Percentiles rank a stretch among this genome's conserved stretches.
Conservation (phyloP, 2,329 filamentous ascomycete species). For the Penicillium sp. region DNA sequence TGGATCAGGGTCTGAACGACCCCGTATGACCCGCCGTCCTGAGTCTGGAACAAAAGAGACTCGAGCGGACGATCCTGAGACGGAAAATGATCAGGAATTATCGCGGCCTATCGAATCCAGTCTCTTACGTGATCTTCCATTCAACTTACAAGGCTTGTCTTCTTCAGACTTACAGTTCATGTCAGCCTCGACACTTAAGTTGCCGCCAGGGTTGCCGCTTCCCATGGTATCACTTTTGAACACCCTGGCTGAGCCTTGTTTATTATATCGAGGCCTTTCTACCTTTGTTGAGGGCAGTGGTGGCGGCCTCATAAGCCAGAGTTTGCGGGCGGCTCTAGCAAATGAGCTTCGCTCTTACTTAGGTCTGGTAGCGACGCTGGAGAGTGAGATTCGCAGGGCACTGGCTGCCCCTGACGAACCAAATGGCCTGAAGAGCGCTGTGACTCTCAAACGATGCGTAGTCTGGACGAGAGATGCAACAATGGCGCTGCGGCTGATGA, state of each 20-base stretch:
- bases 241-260: slow-evolving; percentile 85
- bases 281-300: slow-evolving; percentile 81
- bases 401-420: slow-evolving; percentile 71
- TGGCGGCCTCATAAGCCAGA: slow-evolving; percentile 87
- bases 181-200: slow-evolving; percentile 69
- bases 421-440: slow-evolving; percentile 81
- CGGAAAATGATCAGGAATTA: slow-evolving; percentile 48
- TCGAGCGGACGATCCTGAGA: slow-evolving; percentile 25
- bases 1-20: slow-evolving; percentile 24
- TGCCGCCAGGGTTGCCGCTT: slow-evolving; percentile 79
- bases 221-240: slow-evolving; percentile 87
- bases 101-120: slow-evolving; percentile 68
- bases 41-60: slow-evolving; percentile 28
- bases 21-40: slow-evolving; percentile 21
- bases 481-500: slow-evolving; percentile 92
- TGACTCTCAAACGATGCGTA: slow-evolving; percentile 92
- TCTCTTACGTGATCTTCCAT: slow-evolving; percentile 81
- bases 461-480: slow-evolving; percentile 98
- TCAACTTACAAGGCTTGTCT: slow-evolving; percentile 89
- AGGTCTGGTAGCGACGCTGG: slow-evolving; percentile 85
- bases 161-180: slow-evolving; percentile 82
- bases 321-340: slow-evolving; percentile 83
- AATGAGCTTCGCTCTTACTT: slow-evolving; percentile 88
- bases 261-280: slow-evolving; percentile 83
- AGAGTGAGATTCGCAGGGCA: slow-evolving; percentile 87